Evolutionary conservation across 2,329 filamentous ascomycete genomes (phyloP).

Genomic region (Hypoxylon sp.): DNA sequence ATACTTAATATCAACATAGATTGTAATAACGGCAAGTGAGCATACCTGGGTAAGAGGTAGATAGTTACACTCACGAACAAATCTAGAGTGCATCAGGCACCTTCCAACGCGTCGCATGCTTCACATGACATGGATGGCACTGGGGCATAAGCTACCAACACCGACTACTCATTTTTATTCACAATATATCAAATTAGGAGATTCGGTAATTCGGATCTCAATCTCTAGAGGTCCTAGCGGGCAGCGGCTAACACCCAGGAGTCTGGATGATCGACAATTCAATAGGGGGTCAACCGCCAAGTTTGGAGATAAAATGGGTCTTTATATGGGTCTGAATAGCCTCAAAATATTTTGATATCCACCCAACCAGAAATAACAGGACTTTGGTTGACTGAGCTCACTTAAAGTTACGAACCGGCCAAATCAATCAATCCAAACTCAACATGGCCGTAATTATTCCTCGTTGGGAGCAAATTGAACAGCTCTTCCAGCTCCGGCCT

Average conservation of each 20-base stretch:
- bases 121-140: background rate
- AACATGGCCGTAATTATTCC: conserved; percentile 9
- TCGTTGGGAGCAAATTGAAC: conserved; percentile 33
- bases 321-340: conserved; percentile 22
- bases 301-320: conserved; percentile 3
- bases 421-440: background rate
- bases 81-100: background rate
- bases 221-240: background rate
- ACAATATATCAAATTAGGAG: background rate
- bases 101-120: background rate
- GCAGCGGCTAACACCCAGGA: background rate
- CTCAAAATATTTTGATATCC: conserved; percentile 16
- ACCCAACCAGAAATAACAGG: conserved; percentile 1
- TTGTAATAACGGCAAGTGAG: background rate
- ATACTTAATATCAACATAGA: background rate
- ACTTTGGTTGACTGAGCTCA: background rate
- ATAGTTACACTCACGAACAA: background rate
- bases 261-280: conserved; percentile 14
- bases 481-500: conserved; percentile 28
- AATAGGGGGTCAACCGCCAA: background rate
- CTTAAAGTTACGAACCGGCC: background rate
- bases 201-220: background rate
- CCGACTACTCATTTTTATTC: background rate
- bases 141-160: background rate
- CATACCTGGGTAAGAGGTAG: background rate